Evolutionary conservation across 345 rosid species (phyloP), one percentile per base, ranked within the genome.

Genomic region (Viola odorata): DNA sequence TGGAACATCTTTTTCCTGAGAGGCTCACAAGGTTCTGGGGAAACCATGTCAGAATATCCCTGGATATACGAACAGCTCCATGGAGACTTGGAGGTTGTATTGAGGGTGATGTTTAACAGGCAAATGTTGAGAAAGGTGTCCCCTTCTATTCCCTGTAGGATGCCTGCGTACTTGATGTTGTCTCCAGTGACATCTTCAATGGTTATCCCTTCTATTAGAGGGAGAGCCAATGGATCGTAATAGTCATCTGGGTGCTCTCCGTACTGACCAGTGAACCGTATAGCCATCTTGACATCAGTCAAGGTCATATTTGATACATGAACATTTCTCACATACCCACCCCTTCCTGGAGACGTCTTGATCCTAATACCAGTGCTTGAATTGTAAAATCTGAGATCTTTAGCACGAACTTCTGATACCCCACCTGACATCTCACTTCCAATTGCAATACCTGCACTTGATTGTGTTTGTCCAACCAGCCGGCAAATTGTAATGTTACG

Each of bases 391-490:
- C 52, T 63, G 37, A 94, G 67, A 66, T 88, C 75, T 75, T 83
- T 77, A 32, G 85, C 95, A 32, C 76, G 78, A 60, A 94, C 82
- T 58, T 86, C 91, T 0, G 96, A 90, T 45, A 94, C 91, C 17
- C 97, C 99, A 44, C 99, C 99, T 12, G 99, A 94, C 99, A 90
- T 94, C 76, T 94, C 97, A 15, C 99, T 94, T 58, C 99, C 99
- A 2, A 94, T 86, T 3, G 96, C 87, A 6, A 94, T 77, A 37
- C 99, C 99, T 40, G 99, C 77, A 74, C 87, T 82, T 11, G 79
- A 57, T 45, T 53, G 82, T 62, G 88, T 87, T 75, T 83, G 85
- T 61, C 99, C 97, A 5, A 69, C 63, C 50, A 94, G 78, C 69
- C 88, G 62, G 17, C 48, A 85, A 69, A 94, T 94, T 64, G 68